A percentile compares a stretch with the other conserved stretches of the same genome.
Conservation (phyloP, 2,329 filamentous ascomycete species). For the Phoma herbarum region DNA sequence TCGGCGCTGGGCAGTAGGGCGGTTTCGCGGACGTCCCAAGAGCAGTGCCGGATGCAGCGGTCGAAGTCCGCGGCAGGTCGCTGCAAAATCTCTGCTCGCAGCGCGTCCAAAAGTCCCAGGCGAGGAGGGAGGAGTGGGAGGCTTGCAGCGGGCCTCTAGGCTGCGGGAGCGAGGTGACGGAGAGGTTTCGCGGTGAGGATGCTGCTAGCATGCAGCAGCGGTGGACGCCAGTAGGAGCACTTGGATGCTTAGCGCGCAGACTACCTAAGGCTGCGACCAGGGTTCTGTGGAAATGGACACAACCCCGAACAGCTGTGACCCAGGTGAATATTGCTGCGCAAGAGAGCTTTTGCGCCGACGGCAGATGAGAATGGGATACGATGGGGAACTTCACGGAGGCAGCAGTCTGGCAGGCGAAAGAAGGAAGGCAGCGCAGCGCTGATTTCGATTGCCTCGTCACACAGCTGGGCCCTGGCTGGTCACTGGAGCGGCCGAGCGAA, state of each 20-base stretch:
- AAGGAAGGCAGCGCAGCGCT: conserved; percentile 7
- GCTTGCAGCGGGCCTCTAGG: conserved; percentile 13
- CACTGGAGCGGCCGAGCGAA: conserved; percentile 11
- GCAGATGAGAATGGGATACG: neutral
- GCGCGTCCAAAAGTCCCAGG: conserved; percentile 6
- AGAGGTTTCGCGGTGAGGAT: conserved; percentile 16
- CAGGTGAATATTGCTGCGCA: neutral
- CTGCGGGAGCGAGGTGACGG: conserved; percentile 10
- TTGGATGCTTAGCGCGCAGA: conserved; percentile 11
- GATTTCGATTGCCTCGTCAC: conserved; percentile 16
- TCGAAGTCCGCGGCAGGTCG: conserved; percentile 1
- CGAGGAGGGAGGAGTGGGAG: conserved; percentile 3
- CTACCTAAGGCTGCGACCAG: conserved; percentile 8
- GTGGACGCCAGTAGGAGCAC: neutral
- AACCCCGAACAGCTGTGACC: neutral
- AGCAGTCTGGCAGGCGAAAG: conserved; percentile 4
- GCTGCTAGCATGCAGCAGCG: conserved; percentile 10
- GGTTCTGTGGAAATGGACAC: conserved; percentile 6
- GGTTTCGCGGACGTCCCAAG: conserved; percentile 3
- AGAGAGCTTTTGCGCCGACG: neutral
- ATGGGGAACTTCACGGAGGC: neutral
- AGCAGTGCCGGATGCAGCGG: conserved; percentile 20
- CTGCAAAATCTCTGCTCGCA: conserved; percentile 12
- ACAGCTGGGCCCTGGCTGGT: conserved; percentile 12
- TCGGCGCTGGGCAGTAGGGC: conserved; percentile 19